phyloP scores from a whole-genome alignment of 345 rosid genomes.

The Populus nigra region DNA sequence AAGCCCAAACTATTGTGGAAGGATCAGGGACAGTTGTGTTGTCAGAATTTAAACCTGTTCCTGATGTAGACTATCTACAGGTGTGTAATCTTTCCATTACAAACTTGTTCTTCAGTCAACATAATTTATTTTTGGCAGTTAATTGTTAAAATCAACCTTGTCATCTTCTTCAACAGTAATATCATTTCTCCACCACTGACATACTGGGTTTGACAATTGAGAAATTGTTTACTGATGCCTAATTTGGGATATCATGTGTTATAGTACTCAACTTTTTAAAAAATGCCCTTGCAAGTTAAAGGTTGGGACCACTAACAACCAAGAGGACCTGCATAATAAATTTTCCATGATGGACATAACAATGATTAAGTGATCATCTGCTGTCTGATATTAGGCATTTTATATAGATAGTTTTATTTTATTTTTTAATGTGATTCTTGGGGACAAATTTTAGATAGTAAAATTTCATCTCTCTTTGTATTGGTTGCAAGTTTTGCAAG shows the following conservation, averaged over 20 bases:
- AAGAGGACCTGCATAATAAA: neutral
- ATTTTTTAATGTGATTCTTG: neutral
- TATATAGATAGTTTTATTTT: neutral
- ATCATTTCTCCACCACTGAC: too few species aligned
- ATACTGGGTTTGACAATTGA: neutral
- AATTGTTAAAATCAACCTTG: neutral
- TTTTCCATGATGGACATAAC: neutral
- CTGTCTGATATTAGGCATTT: neutral
- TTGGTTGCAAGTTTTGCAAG: neutral
- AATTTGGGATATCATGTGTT: neutral
- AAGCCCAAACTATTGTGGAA: slow-evolving; percentile 74
- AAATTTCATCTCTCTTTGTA: neutral
- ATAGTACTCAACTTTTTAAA: neutral
- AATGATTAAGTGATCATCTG: neutral
- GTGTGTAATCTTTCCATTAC: slow-evolving; percentile 29
- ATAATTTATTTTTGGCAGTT: neutral
- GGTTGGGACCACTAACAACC: neutral
- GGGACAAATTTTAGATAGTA: neutral
- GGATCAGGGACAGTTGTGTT: slow-evolving; percentile 65
- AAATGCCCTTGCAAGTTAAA: neutral
- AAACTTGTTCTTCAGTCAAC: slow-evolving; percentile 3
- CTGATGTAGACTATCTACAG: slow-evolving; percentile 94
- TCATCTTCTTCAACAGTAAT: neutral
- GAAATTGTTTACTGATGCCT: neutral
- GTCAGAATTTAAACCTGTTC: slow-evolving; percentile 61